phyloP scores from a whole-genome alignment of 805 yeast genomes.

The Priceomyces castillae region DNA sequence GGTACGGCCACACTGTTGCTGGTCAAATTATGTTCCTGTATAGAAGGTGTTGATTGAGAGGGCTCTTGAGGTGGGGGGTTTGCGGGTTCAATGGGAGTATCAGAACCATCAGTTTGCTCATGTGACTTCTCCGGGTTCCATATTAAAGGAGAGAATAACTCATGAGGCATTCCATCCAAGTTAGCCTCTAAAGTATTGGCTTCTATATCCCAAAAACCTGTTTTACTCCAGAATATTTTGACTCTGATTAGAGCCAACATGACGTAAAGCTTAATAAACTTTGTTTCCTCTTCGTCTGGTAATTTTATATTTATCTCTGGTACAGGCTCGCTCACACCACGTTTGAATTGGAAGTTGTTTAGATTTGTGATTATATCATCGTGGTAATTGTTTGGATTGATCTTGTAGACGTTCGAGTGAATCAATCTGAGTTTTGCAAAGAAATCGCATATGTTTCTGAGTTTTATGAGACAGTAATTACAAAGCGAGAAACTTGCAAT shows the following conservation, averaged over 20 bases:
- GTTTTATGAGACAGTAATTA: conserved; percentile 72
- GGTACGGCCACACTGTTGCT: background rate
- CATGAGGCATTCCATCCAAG: conserved; percentile 22
- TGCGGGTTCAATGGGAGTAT: background rate
- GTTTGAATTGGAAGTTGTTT: conserved; percentile 25
- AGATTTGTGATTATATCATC: conserved; percentile 22
- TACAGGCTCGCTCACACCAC: conserved; percentile 7
- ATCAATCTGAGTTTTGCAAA: conserved; percentile 72
- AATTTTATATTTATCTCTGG: conserved; percentile 4
- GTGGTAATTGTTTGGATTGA: conserved; percentile 33
- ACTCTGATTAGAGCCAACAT: conserved; percentile 53
- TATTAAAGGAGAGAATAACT: conserved; percentile 17
- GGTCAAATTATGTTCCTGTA: background rate
- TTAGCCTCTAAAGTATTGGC: conserved; percentile 31
- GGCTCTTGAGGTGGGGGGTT: background rate
- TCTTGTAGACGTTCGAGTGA: conserved; percentile 52
- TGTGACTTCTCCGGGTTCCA: background rate
- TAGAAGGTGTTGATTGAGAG: background rate
- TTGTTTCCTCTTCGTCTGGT: conserved; percentile 29
- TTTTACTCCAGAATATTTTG: conserved; percentile 77
- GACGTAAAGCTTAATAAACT: conserved; percentile 51
- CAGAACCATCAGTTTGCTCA: background rate
- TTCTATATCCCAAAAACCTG: conserved; percentile 71
- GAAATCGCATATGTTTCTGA: conserved; percentile 80
- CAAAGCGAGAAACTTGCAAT: conserved; percentile 65